Evolutionary conservation across 106 monocot genomes (phyloP).

Genomic region (Gastrodia elata): DNA sequence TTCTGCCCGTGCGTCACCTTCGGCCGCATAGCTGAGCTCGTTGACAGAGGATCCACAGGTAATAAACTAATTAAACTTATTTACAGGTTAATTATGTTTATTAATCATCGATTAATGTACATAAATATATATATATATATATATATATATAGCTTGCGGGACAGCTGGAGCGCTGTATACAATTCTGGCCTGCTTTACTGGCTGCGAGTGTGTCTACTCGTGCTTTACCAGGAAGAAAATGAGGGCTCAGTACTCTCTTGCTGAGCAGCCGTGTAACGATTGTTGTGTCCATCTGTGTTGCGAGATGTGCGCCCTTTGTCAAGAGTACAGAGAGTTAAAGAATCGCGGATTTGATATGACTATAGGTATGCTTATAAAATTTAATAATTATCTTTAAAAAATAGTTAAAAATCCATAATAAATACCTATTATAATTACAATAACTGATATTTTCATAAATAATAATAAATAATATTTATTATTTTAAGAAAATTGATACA

Average conservation of each 20-base stretch:
- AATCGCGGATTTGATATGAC: conserved; percentile 14
- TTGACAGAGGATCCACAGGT: conserved; percentile 15
- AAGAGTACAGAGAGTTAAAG: conserved; percentile 16
- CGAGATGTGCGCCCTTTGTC: conserved; percentile 10
- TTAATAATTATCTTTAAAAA: too few relatives aligned
- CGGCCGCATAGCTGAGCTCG: conserved; percentile 16
- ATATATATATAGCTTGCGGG: conserved; percentile 9
- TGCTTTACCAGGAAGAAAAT: conserved; percentile 10
- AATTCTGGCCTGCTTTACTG: background rate
- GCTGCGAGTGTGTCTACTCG: conserved; percentile 12
- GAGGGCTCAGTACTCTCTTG: conserved; percentile 11
- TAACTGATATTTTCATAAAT: too few relatives aligned
- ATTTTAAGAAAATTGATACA: too few relatives aligned
- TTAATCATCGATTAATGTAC: background rate
- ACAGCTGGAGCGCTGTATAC: conserved; percentile 9
- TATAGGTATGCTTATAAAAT: conserved; percentile 7
- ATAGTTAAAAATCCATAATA: too few relatives aligned
- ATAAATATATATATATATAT: background rate
- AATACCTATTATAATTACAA: too few relatives aligned
- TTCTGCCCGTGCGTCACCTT: conserved; percentile 20
- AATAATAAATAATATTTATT: too few relatives aligned
- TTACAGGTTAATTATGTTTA: background rate
- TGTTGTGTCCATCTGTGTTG: conserved; percentile 10
- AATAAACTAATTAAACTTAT: background rate
- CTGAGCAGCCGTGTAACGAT: conserved; percentile 7